These are phyloP conservation scores for Mortierella sp. DNA, from an alignment of 371 early-diverging fungal species.

Conservation along the genomic window DNA sequence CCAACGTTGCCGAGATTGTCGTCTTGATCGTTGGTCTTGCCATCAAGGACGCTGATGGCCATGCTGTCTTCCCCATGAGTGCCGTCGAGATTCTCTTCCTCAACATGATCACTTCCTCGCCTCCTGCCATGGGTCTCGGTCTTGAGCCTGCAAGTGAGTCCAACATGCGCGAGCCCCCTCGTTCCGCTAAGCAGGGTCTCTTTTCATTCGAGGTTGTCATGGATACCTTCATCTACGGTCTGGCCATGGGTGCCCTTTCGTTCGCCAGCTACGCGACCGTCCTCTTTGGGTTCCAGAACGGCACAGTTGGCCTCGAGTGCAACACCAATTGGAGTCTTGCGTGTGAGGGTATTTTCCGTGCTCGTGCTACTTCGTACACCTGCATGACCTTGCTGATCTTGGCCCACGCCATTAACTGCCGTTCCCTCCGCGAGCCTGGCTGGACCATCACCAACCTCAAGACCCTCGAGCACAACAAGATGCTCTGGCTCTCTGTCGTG, in stretches of 20 bases:
- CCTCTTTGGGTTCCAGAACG: constrained; percentile 68
- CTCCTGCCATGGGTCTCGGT: constrained; percentile 89
- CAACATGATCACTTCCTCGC: constrained; percentile 85
- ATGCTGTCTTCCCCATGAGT: constrained; percentile 82
- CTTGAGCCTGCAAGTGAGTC: constrained; percentile 86
- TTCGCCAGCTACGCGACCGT: constrained; percentile 77
- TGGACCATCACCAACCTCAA: constrained; percentile 64
- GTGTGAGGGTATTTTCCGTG: constrained; percentile 79
- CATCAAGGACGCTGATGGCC: constrained; percentile 69
- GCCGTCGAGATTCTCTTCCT: constrained; percentile 92
- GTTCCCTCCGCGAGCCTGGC: constrained; percentile 73
- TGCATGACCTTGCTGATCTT: constrained; percentile 76
- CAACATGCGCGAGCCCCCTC: constrained; percentile 89
- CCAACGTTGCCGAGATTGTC: constrained; percentile 75
- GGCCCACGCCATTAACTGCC: constrained; percentile 81
- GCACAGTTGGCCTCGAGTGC: constrained; percentile 73
- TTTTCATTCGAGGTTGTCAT: constrained; percentile 75
- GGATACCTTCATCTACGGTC: constrained; percentile 86
- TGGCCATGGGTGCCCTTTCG: constrained; percentile 76
- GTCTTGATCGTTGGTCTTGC: constrained; percentile 79
- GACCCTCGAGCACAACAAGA: constrained; percentile 68
- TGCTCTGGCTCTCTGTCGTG: constrained; percentile 66
- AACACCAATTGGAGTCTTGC: constrained; percentile 66
- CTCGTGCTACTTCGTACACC: constrained; percentile 81
- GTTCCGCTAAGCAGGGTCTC: constrained; percentile 74